phyloP scores from a whole-genome alignment of 768 basidiomycete genomes.

The Mycena haematopus region DNA sequence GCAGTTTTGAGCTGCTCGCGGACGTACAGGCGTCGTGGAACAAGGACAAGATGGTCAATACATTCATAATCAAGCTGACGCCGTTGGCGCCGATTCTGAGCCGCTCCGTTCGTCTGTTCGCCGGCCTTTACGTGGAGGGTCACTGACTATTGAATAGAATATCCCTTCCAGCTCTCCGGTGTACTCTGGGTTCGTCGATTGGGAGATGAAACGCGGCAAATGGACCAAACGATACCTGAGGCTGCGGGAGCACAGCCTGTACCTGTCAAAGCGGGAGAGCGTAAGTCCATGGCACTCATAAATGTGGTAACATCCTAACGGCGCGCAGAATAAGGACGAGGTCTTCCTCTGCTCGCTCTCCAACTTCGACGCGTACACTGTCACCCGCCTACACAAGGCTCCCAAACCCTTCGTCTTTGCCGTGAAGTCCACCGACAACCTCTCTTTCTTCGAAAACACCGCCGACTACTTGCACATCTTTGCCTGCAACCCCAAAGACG shows the following conservation, averaged over 20 bases:
- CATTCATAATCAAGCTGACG: slow-evolving; percentile 80
- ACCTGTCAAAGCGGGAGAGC: slow-evolving; percentile 88
- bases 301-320: slow-evolving; percentile 7
- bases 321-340: slow-evolving; percentile 81
- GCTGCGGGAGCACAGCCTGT: slow-evolving; percentile 85
- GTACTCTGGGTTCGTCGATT: slow-evolving; percentile 76
- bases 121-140: slow-evolving; percentile 2
- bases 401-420: slow-evolving; percentile 89
- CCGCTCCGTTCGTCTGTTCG: slow-evolving; percentile 56
- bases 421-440: slow-evolving; percentile 87
- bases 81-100: slow-evolving; percentile 65
- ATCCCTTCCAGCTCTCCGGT: slow-evolving; percentile 54
- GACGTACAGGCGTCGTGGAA: slow-evolving; percentile 90
- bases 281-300: slow-evolving; percentile 48
- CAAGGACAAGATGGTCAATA: slow-evolving; percentile 79
- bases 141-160: slow-evolving; percentile 37
- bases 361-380: slow-evolving; percentile 86
- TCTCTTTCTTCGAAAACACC: slow-evolving; percentile 85
- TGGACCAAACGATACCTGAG: slow-evolving; percentile 95
- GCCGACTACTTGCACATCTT: slow-evolving; percentile 90
- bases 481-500: slow-evolving; percentile 76
- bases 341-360: slow-evolving; percentile 81
- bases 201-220: slow-evolving; percentile 90
- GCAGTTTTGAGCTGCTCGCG: slow-evolving; percentile 83
- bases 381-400: slow-evolving; percentile 78